Evolutionary conservation across 768 basidiomycete genomes (phyloP).

Genomic region (Tulasnella sp.): DNA sequence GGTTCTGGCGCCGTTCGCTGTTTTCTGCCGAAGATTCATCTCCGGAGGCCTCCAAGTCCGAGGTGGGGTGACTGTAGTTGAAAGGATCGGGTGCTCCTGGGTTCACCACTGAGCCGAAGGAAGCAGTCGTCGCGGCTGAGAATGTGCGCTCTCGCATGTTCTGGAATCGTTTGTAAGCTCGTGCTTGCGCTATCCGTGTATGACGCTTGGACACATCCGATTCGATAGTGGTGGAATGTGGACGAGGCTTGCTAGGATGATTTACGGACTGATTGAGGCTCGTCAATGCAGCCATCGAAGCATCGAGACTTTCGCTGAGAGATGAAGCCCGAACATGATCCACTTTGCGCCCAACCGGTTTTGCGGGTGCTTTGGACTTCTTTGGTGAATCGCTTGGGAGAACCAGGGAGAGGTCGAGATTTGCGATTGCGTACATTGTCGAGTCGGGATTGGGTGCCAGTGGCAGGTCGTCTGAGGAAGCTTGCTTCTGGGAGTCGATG

Average conservation of each 20-base stretch:
- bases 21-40: not conserved
- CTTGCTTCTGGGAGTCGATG: not conserved
- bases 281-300: constrained; percentile 26
- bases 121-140: not conserved
- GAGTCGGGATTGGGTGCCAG: constrained; percentile 6
- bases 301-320: constrained; percentile 25
- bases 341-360: not conserved
- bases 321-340: constrained; percentile 23
- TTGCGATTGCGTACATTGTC: constrained; percentile 23
- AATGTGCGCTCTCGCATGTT: not conserved
- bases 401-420: constrained; percentile 23
- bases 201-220: constrained; percentile 23
- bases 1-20: constrained; percentile 9
- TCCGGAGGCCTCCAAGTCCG: not conserved
- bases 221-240: not conserved
- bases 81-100: constrained; percentile 2
- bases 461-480: not conserved
- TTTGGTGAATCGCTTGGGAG: not conserved
- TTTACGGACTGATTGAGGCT: constrained; percentile 19
- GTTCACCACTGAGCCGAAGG: constrained; percentile 10
- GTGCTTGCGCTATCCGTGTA: constrained; percentile 13
- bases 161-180: not conserved
- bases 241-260: constrained; percentile 8
- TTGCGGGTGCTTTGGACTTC: not conserved
- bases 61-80: not conserved